These are phyloP conservation scores for Fraxinus paxiana DNA, from an alignment of 305 asterid genomes.

Conservation along the genomic window DNA sequence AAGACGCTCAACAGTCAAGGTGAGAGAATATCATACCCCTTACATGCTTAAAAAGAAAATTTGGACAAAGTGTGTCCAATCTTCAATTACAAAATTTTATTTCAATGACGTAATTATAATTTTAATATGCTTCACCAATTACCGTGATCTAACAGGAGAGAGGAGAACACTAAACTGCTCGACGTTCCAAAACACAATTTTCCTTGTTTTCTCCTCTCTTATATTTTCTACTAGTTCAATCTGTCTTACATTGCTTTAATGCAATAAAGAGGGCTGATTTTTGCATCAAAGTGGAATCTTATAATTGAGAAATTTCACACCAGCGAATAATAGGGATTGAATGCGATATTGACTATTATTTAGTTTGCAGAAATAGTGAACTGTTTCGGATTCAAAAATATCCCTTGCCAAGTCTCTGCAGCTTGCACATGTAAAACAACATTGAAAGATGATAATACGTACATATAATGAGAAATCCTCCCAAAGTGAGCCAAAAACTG, in stretches of 20 bases:
- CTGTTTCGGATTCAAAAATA: neutral
- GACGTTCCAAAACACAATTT: neutral
- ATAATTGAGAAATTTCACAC: neutral
- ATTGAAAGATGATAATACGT: neutral
- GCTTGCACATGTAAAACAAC: neutral
- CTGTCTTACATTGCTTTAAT: neutral
- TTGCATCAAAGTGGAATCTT: neutral
- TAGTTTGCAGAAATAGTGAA: neutral
- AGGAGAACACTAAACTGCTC: neutral
- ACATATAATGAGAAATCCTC: neutral
- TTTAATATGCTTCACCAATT: neutral
- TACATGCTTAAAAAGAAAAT: neutral
- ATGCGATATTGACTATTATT: neutral
- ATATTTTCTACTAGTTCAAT: neutral
- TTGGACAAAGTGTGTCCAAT: neutral
- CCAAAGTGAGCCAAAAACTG: neutral
- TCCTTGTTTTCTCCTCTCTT: neutral
- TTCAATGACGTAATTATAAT: neutral
- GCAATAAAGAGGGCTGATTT: neutral
- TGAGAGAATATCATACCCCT: neutral
- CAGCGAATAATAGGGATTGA: neutral
- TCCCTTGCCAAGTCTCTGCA: neutral
- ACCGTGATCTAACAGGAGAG: neutral
- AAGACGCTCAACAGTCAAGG: neutral
- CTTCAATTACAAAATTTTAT: neutral